Base-by-base conservation (phyloP, 2,329 filamentous ascomycete species). In the Pseudogymnoascus sp. region DNA sequence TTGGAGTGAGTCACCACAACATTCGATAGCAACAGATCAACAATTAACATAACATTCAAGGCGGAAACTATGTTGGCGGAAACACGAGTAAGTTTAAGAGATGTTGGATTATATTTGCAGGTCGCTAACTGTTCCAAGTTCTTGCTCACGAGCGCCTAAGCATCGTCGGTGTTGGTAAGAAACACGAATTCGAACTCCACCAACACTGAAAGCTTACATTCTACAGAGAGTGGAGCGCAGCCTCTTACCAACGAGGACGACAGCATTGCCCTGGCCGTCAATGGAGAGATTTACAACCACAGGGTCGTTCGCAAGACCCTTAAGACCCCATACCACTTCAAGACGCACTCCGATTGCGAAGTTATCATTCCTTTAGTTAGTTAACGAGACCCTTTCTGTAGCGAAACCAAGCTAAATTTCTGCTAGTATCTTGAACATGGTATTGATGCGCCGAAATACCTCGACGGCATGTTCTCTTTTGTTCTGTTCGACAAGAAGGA, bases 221-320 rank as follows among this genome's bases (percentile, higher is more conserved):
- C 8, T 62, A 68, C 75, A 93, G 93, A 97, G 76, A 93, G 90
- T 73, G 95, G 95, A 75, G 93, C 95, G 61, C 95, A 99, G 79
- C 95, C 95, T 68, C 83, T 99, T 69, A 89, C 93, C 82, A 97
- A 92, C 81, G 87, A 91, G 70, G 93, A 97, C 76, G 89, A 87
- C 69, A 89, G 83, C 71, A 88, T 99, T 72, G 88, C 93, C 68
- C 86, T 99, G 66, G 93, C 95, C 68, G 95, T 97, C 85, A 99
- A 99, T 78, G 95, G 95, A 78, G 95, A 99, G 77, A 99, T 99
- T 76, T 99, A 99, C 84, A 99, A 99, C 87, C 95, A 99, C 81
- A 90, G 93, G 75, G 85, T 96, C 73, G 83, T 99, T 73, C 89
- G 95, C 75, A 97, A 97, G 80, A 82, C 82, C 71, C 81, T 97